These are phyloP conservation scores for Ceratocystis smalleyi DNA, from an alignment of 2,329 filamentous ascomycete genomes.

Conservation along the genomic window DNA sequence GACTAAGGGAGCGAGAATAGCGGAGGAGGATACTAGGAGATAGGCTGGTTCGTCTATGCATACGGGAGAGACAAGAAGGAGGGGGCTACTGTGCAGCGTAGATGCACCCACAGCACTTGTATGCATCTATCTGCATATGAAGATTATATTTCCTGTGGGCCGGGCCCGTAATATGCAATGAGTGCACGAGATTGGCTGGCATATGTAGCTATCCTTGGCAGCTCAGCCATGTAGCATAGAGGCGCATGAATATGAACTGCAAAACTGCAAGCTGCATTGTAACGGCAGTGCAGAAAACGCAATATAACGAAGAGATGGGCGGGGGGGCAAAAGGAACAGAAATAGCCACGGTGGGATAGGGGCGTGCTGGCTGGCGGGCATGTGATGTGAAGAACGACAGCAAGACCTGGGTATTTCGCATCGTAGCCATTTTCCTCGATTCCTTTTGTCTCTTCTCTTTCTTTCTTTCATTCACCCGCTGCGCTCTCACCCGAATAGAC, in stretches of 20 bases:
- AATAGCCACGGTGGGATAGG: neutral
- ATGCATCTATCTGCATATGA: neutral
- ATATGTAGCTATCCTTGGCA: conserved; percentile 1
- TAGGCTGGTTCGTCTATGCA: neutral
- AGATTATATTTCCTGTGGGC: neutral
- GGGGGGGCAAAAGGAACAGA: neutral
- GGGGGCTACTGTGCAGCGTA: neutral
- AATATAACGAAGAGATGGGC: neutral
- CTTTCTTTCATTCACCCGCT: no score
- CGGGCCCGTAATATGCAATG: no score
- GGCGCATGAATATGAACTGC: neutral
- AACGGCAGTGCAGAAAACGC: neutral
- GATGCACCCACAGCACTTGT: neutral
- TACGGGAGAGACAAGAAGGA: neutral
- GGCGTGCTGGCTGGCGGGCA: neutral
- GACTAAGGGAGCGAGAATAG: neutral
- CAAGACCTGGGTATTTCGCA: neutral
- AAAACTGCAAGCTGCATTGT: neutral
- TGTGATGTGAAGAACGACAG: neutral
- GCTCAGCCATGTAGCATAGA: neutral
- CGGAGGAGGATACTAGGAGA: neutral
- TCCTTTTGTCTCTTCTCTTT: neutral
- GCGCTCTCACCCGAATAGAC: no score
- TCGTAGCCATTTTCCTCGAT: neutral
- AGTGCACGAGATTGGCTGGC: neutral